Base-by-base conservation (phyloP, 2,329 filamentous ascomycete genomes). In the Sporothrix brasiliensis region DNA sequence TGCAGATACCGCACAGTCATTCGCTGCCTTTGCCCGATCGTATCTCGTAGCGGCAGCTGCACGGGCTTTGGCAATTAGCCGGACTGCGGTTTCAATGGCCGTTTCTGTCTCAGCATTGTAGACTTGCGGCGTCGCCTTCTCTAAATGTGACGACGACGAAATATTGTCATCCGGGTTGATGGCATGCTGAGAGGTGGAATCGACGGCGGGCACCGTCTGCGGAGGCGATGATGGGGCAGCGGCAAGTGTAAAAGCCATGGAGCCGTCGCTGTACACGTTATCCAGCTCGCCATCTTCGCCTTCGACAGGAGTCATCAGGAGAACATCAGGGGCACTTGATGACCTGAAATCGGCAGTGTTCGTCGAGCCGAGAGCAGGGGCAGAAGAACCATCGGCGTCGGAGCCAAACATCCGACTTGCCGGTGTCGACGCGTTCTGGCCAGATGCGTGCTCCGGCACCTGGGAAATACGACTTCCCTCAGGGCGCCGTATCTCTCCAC, bases 241-340 rank as follows among this genome's bases (percentile, higher is more conserved):
- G 19, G 54, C 30, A 4, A 60, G 34, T 7, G 54, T n/a, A 16
- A 60, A 60, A 1, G 54, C 30, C 54, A 60, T 41, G 19, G 16
- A 60, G 4, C 54, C 54, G 19, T 60, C 54, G 4, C 30, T n/a
- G 54, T n/a, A 41, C 7, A 30, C 4, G 14, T 39, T 4, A 16
- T 34, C 54, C 30, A 11, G 16, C 19, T 41, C 54, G 10, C 54
- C 34, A 13, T 54, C 52, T 13, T 16, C 16, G 6, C 54, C 21
- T 13, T 61, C 58, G 13, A 61, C 6, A 16, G 58, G 58, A 6
- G 58, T 61, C 58, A 61, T 47, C 9, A 61, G 4, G n/a, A 61
- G 58, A 19, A 61, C 39, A 14, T 61, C 58, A 7, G 58, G 58
- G 1, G 58, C 52, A 7, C 24, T 30, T 30, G 52, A 30, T 16